phyloP scores from a whole-genome alignment of 352 stramenopile genomes.

The Phytopythium mirpurense region DNA sequence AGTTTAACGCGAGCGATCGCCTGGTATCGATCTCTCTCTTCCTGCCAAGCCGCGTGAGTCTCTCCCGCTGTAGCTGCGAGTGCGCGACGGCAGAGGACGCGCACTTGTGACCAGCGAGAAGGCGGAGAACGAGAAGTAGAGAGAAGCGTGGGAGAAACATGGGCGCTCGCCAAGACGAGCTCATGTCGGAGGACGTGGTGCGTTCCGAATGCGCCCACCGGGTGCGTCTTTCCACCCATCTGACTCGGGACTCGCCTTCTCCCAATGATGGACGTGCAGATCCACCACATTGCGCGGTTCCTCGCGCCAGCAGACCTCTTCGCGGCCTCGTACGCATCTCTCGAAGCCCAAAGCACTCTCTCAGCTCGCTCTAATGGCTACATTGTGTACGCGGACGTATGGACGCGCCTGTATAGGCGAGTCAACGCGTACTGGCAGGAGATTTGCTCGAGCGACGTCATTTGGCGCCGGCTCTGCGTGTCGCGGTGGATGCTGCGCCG shows the following conservation, averaged over 20 bases:
- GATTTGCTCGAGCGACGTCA: conserved; percentile 40
- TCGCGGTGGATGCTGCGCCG: conserved; percentile 42
- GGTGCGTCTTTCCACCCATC: no score
- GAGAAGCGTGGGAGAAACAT: conserved; percentile 3
- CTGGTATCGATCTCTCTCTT: no score
- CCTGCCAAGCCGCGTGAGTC: neutral
- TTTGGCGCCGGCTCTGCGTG: conserved; percentile 47
- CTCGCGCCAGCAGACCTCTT: conserved; percentile 45
- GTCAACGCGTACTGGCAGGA: conserved; percentile 50
- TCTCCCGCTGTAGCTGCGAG: neutral
- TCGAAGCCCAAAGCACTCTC: no score
- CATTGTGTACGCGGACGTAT: neutral
- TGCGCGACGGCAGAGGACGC: neutral
- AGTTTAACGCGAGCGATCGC: neutral
- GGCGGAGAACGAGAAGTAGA: neutral
- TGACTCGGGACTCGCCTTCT: neutral
- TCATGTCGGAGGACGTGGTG: conserved; percentile 46
- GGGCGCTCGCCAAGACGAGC: conserved; percentile 5
- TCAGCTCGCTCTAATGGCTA: neutral
- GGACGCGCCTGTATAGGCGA: conserved; percentile 19
- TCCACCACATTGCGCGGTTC: conserved; percentile 48
- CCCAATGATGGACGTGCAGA: conserved; percentile 11
- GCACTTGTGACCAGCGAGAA: neutral
- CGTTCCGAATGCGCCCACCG: neutral
- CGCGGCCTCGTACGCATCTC: conserved; percentile 45